Evolutionary conservation across 2,329 filamentous ascomycete genomes (phyloP), one percentile per base, ranked within the genome.

Genomic region (Colletotrichum plurivorum): DNA sequence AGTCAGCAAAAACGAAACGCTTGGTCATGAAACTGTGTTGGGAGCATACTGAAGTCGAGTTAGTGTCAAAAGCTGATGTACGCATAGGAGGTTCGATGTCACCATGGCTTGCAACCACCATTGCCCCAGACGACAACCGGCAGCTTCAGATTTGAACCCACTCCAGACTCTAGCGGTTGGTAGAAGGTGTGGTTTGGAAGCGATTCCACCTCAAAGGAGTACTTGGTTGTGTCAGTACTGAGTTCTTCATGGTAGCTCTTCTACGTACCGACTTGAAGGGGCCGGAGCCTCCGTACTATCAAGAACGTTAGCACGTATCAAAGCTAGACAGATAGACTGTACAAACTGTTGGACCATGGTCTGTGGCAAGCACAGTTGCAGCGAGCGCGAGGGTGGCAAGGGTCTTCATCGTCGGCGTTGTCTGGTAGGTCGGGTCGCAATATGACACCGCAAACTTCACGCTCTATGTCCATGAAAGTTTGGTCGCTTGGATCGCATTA

Each of bases 101-200:
- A 66, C 55, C 63, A 60, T 22, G 63, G 63, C 15, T 49, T 63
- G 31, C 64, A 67, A 4, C 58, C 64, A 22, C 64, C 64, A 22
- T 62, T 63, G 4, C 64, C 64, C 64, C 64, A 67, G 5, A 63
- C 64, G 22, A 67, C n/a, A 2, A 67, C 64, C 4, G 64, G 64
- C 0, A 67, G 51, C 43, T 63, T 67, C 20, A 67, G 43, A 20
- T 39, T 31, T 1, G 64, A 62, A 7, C 57, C 45, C 0, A 25
- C 13, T 0, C 54, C 48, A 1, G 63, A 66, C 20, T 66, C 48
- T 5, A 63, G 51, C 1, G 59, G 64, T 25, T 67, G 64, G 15
- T 63, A 67, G 1, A 67, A 63, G 15, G 48, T 62, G 3, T 67
- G 64, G 15, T 67, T 67, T 41, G 22, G 43, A 12, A 66, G 55